phyloP scores from a whole-genome alignment of 2,329 filamentous ascomycete genomes.

The Diaporthe caulivora region DNA sequence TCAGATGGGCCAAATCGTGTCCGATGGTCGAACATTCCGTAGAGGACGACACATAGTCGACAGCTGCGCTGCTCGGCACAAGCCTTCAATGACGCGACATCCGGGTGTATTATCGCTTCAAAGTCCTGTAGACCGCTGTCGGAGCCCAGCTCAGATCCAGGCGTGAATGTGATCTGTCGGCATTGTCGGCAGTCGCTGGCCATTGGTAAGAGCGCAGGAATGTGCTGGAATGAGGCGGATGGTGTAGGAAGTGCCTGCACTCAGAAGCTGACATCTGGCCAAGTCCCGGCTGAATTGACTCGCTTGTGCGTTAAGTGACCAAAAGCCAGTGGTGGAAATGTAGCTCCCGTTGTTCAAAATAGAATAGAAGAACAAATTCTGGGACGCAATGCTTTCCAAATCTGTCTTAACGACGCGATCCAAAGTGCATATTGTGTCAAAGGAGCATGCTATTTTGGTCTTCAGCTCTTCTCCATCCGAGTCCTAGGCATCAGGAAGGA shows the following conservation, averaged over 20 bases:
- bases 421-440: not conserved
- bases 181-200: not conserved
- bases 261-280: not conserved
- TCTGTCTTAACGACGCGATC: not conserved
- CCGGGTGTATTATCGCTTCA: not conserved
- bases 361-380: no score
- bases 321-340: not conserved
- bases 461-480: not conserved
- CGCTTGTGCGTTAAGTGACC: not conserved
- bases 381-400: not conserved
- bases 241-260: not conserved
- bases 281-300: no score
- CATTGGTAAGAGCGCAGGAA: not conserved
- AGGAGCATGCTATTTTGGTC: not conserved
- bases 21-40: constrained; percentile 15
- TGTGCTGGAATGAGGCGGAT: no score
- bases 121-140: not conserved
- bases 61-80: constrained; percentile 1
- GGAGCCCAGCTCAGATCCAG: not conserved
- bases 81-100: constrained; percentile 5
- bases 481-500: not conserved
- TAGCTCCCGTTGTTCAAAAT: not conserved
- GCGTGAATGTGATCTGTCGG: not conserved
- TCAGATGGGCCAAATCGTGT: not conserved
- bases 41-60: constrained; percentile 11